Base-by-base conservation (phyloP, 805 yeast species). In the Metschnikowia drakensbergensis region DNA sequence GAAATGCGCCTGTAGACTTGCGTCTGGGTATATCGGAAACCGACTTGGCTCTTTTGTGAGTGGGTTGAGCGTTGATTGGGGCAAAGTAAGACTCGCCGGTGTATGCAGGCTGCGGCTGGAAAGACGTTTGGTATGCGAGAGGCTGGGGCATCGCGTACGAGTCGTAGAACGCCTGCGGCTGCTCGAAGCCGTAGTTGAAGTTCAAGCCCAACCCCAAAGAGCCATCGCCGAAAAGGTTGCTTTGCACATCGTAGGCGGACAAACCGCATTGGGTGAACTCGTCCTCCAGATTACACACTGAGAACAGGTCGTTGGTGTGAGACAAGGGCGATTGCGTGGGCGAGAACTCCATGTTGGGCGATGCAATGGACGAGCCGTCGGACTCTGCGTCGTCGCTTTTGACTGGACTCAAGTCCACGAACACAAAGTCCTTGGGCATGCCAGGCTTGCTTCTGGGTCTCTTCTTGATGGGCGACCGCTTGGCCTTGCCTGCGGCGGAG, bases 361-460 rank as follows among this genome's bases (percentile, higher is more conserved):
- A 42, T 1, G 58, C 49, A 31, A 41, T 42, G 37, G 53, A 51
- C 7, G 61, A 57, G 35, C 54, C 54, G 31, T 56, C 62, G 7
- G 61, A 55, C 13, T 62, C 55, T 3, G 61, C 56, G 7, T 55
- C 54, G 26, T 55, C 62, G 29, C 61, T 60, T 52, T 68, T 67
- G 27, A 71, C 65, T 22, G 76, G 77, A 17, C 75, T 69, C 54
- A 72, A 69, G 55, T 72, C 76, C 37, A 72, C 77, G 54, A 72
- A 72, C 17, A 72, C 75, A 51, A 72, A 72, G 54, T 71, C 75
- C 58, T 69, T 71, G 43, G 74, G 75, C 65, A 64, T 67, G 3
- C 77, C 77, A 6, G 76, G 76, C 58, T 64, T 67, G 54, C 67
- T 64, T 63, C 69, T 72, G 30, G 77, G 77, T 58, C 77, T 69